Base-by-base conservation (phyloP, 306 rosid species). In the Corylus avellana region DNA sequence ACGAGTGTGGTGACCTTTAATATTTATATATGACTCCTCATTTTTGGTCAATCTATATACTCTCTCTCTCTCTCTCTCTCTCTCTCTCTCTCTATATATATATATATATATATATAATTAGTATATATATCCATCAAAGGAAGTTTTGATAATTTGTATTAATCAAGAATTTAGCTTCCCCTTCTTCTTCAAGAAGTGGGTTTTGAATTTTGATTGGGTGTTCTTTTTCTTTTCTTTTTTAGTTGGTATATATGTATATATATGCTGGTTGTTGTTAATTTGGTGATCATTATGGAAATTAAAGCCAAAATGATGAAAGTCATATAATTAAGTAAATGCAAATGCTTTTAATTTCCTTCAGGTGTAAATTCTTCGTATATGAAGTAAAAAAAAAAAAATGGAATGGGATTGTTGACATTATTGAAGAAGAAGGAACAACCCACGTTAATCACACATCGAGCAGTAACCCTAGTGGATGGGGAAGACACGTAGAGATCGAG, bases 1-100 rank as follows among this genome's bases (percentile, higher is more conserved):
- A 81, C 57, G 92, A 88, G 58, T 83, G 62, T 8, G 85, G 77
- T 13, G 93, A 91, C 27, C 51, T 73, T 82, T 88, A 55, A 75
- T 22, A 22, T 22, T 0, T 22, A 22, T 22, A 22, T 22, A 22
- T 9, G 16, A 0, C 7, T 8, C 8, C 18, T 51, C 2, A 68
- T 11, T 46, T 48, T 29, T 29, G 66, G 7, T 66, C 25, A 22
- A 7, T 6, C 8, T 46, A 16, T 35, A 22, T 22, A 22, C 25
- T 22, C 25, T 22, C 25, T 22, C 25, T 22, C 25, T 22, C 25
- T 22, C 25, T 22, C 25, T 16, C 8, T 14, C 37, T 39, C 27
- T 0, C 67, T 58, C 29, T 27, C 22, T 22, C 22, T 22, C 22
- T 16, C 8, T 14, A 17, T 32, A 9, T 50, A 12, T 75, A 7